A percentile compares a stretch with the other conserved stretches of the same genome.
These are phyloP conservation scores for Lodderomyces theae DNA, from an alignment of 1,139 yeast genomes.

Conservation along the genomic window DNA sequence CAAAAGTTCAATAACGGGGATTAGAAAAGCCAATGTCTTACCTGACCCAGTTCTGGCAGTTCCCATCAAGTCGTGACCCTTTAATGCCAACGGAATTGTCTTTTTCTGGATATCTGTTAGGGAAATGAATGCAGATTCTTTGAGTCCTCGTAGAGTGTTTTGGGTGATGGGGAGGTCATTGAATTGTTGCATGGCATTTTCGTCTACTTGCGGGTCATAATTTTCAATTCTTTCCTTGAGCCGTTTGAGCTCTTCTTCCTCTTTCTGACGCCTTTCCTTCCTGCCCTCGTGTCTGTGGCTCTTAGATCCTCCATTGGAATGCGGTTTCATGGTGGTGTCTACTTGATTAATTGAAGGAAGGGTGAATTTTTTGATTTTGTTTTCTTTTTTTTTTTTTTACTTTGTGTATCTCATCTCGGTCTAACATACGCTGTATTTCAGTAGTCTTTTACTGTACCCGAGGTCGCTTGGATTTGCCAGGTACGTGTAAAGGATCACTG, in stretches of 20 bases:
- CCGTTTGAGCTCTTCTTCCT: conserved; percentile 42
- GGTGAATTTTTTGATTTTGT: background rate
- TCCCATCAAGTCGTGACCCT: conserved; percentile 82
- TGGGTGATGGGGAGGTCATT: conserved; percentile 73
- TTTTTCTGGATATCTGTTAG: conserved; percentile 85
- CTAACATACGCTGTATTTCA: background rate
- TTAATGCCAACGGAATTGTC: conserved; percentile 73
- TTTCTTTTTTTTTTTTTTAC: background rate
- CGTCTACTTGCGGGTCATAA: conserved; percentile 42
- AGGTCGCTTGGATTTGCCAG: too few species aligned
- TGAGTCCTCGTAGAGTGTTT: conserved; percentile 67
- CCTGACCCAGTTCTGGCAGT: conserved; percentile 98
- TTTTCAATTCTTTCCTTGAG: conserved; percentile 50
- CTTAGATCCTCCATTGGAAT: conserved; percentile 14
- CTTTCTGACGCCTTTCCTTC: conserved; percentile 29
- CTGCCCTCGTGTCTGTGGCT: conserved; percentile 19
- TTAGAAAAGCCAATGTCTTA: conserved; percentile 85
- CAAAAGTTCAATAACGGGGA: conserved; percentile 77
- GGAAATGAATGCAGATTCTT: conserved; percentile 65
- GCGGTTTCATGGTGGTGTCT: conserved; percentile 12
- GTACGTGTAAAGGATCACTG: too few species aligned
- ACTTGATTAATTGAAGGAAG: background rate
- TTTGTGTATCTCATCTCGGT: background rate
- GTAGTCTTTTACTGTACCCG: too few species aligned
- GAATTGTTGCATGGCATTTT: conserved; percentile 38